These are phyloP conservation scores for Lentinula sp. DNA, from an alignment of 768 basidiomycete species.

Conservation along the genomic window DNA sequence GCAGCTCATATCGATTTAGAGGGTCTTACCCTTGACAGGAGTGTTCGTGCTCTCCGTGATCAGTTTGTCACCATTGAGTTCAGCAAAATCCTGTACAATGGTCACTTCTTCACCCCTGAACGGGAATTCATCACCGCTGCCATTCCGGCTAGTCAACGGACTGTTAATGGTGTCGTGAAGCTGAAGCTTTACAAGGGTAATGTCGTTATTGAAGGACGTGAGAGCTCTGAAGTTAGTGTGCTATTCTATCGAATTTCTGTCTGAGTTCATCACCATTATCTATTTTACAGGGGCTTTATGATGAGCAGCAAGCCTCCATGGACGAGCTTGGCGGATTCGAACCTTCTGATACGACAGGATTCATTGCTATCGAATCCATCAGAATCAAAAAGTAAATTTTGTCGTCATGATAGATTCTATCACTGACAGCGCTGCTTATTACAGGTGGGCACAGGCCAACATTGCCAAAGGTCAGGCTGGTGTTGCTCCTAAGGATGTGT, in stretches of 20 bases:
- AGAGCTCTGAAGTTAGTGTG: conserved; percentile 64
- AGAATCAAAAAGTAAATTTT: conserved; percentile 87
- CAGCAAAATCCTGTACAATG: conserved; percentile 92
- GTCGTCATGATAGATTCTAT: conserved; percentile 3
- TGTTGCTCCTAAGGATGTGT: conserved; percentile 73
- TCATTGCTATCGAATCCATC: conserved; percentile 97
- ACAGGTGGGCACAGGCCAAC: conserved; percentile 84
- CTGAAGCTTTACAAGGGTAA: conserved; percentile 96
- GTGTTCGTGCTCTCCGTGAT: conserved; percentile 91
- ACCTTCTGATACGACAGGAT: conserved; percentile 91
- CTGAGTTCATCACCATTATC: background rate
- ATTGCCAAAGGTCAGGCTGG: conserved; percentile 80
- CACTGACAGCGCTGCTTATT: background rate
- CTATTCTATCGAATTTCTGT: background rate
- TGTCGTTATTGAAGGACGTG: conserved; percentile 87
- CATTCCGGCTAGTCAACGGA: conserved; percentile 91
- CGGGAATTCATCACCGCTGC: conserved; percentile 89
- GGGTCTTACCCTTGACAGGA: conserved; percentile 95
- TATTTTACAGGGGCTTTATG: conserved; percentile 73
- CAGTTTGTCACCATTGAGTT: conserved; percentile 91
- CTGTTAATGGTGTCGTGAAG: conserved; percentile 90
- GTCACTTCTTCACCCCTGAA: conserved; percentile 99
- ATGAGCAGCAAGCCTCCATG: conserved; percentile 95
- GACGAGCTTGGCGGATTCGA: conserved; percentile 98
- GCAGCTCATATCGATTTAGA: conserved; percentile 95